Conservation (phyloP, 257 asterid genomes). For the Misopates orontium region DNA sequence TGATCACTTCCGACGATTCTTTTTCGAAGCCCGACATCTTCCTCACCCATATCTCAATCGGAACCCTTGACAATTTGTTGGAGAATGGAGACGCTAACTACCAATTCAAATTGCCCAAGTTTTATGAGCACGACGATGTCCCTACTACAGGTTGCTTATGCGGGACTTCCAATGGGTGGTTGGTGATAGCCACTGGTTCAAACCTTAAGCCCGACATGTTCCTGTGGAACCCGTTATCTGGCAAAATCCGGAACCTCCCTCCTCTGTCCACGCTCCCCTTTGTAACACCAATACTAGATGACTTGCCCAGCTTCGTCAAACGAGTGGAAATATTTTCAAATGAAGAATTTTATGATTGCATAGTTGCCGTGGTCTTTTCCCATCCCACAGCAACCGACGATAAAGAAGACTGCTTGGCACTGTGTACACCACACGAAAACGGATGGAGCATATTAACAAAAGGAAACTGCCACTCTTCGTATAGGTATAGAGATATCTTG, state of each 20-base stretch:
- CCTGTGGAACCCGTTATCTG: slow-evolving; percentile 11
- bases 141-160: neutral
- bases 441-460: neutral
- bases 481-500: no score
- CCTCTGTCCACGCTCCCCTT: neutral
- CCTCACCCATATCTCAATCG: no score
- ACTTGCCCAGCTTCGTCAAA: slow-evolving; percentile 1
- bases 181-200: neutral
- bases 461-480: no score
- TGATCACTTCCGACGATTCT: no score
- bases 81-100: no score
- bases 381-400: neutral
- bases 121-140: neutral
- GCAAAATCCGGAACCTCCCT: neutral
- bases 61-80: no score
- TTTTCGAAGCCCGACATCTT: no score
- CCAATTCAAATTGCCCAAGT: neutral
- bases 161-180: slow-evolving; percentile 11
- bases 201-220: neutral
- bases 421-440: slow-evolving; percentile 1
- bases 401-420: neutral
- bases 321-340: neutral
- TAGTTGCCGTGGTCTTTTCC: slow-evolving; percentile 3
- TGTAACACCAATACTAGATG: neutral
- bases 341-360: neutral